Evolutionary conservation across 495 filamentous ascomycete species (phyloP).

Genomic region (Lepidopterella palustris): DNA sequence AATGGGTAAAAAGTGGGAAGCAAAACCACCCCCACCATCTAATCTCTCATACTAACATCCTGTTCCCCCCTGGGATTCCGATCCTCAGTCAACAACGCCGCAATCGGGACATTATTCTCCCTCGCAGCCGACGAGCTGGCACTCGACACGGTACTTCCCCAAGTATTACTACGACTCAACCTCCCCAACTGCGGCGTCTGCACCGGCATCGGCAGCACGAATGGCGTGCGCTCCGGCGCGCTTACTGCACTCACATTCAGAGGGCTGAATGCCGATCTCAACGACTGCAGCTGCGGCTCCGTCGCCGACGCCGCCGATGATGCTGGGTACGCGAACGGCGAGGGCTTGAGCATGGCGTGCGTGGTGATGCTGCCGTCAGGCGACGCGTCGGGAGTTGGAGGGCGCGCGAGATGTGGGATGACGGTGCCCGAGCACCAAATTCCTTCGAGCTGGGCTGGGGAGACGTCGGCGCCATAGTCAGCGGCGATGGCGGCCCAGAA

Average conservation of each 20-base stretch:
- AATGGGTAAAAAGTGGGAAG: too few relatives aligned
- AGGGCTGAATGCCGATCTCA: conserved; percentile 25
- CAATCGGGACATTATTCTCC: conserved; percentile 8
- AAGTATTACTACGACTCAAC: not conserved
- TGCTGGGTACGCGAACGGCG: conserved; percentile 24
- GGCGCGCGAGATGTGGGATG: conserved; percentile 22
- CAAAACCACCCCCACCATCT: too few relatives aligned
- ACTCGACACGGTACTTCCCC: not conserved
- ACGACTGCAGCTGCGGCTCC: too few relatives aligned
- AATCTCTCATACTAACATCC: conserved; percentile 1
- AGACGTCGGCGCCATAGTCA: conserved; percentile 60
- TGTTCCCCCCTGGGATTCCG: conserved; percentile 10
- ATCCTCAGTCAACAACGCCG: conserved; percentile 23
- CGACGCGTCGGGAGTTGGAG: conserved; percentile 30
- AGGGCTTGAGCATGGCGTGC: conserved; percentile 24
- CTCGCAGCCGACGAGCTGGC: conserved; percentile 2
- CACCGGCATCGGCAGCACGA: conserved; percentile 27
- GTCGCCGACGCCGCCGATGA: conserved; percentile 13
- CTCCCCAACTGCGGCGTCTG: not conserved
- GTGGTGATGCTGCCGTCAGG: conserved; percentile 27
- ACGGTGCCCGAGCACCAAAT: conserved; percentile 48
- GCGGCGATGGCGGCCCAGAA: conserved; percentile 68
- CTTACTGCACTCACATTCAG: conserved; percentile 23
- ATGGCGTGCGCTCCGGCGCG: conserved; percentile 29
- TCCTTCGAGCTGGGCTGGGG: conserved; percentile 58